Conservation (phyloP, 495 filamentous ascomycete species). For the Tuber melanosporum region DNA sequence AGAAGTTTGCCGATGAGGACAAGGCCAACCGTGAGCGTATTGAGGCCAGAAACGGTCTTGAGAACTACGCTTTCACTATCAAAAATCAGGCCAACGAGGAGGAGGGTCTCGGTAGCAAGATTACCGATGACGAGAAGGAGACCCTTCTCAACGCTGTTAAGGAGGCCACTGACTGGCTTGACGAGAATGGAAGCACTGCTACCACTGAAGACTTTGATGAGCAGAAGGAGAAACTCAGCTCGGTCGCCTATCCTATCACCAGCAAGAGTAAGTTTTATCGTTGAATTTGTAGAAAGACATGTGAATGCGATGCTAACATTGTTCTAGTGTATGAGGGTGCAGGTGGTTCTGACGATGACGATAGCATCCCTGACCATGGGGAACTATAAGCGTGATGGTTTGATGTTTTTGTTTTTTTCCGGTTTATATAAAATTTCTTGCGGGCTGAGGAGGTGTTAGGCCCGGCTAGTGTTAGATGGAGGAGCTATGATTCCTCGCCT, state of each 20-base stretch:
- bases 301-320: constrained; percentile 22
- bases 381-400: constrained; percentile 62
- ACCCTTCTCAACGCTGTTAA: constrained; percentile 92
- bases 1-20: constrained; percentile 98
- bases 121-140: constrained; percentile 98
- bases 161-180: constrained; percentile 95
- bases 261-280: constrained; percentile 57
- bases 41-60: constrained; percentile 87
- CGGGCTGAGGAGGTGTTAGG: neutral
- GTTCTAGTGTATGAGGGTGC: constrained; percentile 67
- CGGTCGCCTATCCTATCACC: constrained; percentile 96
- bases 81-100: constrained; percentile 99
- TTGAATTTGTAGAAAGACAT: neutral
- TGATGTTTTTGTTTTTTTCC: constrained; percentile 25
- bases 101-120: constrained; percentile 94
- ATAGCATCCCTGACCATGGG: constrained; percentile 74
- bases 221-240: constrained; percentile 97
- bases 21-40: constrained; percentile 93
- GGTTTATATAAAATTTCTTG: neutral
- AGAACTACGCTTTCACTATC: constrained; percentile 93
- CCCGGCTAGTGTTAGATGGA: neutral
- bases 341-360: constrained; percentile 58
- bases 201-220: constrained; percentile 93
- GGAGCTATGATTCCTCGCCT: neutral
- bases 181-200: constrained; percentile 86